Base-by-base conservation (phyloP, 2,329 filamentous ascomycete genomes). In the Blastomyces emzantsi region DNA sequence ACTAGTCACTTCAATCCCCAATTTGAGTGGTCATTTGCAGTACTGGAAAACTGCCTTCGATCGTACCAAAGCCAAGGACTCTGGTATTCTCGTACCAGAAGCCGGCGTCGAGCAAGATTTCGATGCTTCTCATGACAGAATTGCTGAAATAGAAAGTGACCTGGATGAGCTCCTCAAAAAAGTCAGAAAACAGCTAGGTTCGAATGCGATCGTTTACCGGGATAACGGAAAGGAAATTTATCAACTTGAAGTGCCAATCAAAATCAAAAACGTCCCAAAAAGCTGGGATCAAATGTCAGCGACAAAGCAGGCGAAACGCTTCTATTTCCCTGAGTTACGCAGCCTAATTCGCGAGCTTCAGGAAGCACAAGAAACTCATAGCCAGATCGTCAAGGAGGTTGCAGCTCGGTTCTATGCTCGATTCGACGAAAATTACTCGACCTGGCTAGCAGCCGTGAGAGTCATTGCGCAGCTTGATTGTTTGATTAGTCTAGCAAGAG, bases 201-300 rank as follows among this genome's bases (percentile, higher is more conserved):
- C 88, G 64, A 89, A 83, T 67, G 83, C 83, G 0, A 82, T 93
- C 66, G 87, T 87, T 72, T 94, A 87, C 70, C 86, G 86, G 36
- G 90, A 97, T 72, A 89, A 95, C 8, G 94, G 94, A 66, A 99
- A 99, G 74, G 94, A 99, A 72, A 90, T 99, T 61, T 97, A 96
- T 77, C 93, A 99, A 76, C 82, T 99, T 13, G 94, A 99, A 74
- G 88, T 90, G 0, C 93, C 94, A 0, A 79, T 84, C 71, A 96
- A 94, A 75, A 80, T 90, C 71, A 96, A 95, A 75, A 86, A 77
- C 64, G 78, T 99, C 2, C 94, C 94, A 0, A 89, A 89, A 68
- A 85, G 81, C 70, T 99, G 94, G 92, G 87, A 92, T 67, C 93
- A 97, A 73, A 97, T 97, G 92, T 97, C 94, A 4, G 89, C 92